Evolutionary conservation across 1,139 yeast species (phyloP), one percentile per base, ranked within the genome.

Genomic region (Kodamaea alishanica): DNA sequence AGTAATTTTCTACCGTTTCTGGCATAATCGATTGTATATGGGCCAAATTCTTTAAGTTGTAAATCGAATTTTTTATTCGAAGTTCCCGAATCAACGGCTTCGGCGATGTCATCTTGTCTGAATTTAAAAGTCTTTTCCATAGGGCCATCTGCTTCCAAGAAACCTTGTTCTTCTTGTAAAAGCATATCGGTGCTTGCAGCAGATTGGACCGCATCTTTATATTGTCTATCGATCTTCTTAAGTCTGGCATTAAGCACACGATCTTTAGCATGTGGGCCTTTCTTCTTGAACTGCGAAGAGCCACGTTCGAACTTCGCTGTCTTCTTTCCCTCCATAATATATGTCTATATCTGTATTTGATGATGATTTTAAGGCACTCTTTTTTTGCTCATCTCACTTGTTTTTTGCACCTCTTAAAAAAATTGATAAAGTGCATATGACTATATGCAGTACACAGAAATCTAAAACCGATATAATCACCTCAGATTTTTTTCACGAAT

Each of bases 51-150:
- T 11, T 75, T 75, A 45, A 94, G 67, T 30, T 76, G 75, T 40
- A 94, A 70, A 46, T 85, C 84, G 54, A 94, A 81, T 38, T 83
- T 80, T 60, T 90, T 89, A 48, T 74, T 76, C 6, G 81, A 77
- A 0, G 96, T 88, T 8, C 81, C 64, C 25, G 75, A 70, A 61
- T 92, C 98, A 7, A 92, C 97, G n/a, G 77, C 81, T 26, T 76
- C 73, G 27, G 67, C 76, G 32, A 94, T 82, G 38, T 92, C 97
- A 28, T 75, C 75, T 60, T 94, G 99, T 32, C 75, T 77, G 52
- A 87, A 86, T 61, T 85, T 87, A 66, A 70, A 88, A 0, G 98
- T 92, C 58, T 79, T 81, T 62, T 94, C 99, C 88, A 92, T 81
- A 32, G 51, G 65, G 4, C 82, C 86, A 50, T 94, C 98, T 4